A percentile compares a stretch with the other conserved stretches of the same genome.
Evolutionary conservation across 23 red algal species (phyloP).

Genomic region (Gracilaria caudata): DNA sequence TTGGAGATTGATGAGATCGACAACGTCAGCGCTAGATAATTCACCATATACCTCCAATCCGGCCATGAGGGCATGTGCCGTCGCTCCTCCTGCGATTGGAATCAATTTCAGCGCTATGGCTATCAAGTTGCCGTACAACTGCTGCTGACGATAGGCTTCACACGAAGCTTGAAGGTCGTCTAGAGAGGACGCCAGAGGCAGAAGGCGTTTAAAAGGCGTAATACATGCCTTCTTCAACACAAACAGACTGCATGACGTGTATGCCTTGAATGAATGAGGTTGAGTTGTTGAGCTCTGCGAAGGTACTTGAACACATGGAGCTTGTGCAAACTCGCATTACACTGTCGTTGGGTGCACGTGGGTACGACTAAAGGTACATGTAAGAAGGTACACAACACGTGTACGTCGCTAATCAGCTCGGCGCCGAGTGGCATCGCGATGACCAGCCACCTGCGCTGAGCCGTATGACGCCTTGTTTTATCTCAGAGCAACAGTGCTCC

Average conservation of each 20-base stretch:
- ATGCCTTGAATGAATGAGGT: not conserved
- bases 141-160: not conserved
- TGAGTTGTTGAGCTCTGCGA: not conserved
- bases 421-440: no score
- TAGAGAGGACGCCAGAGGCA: not conserved
- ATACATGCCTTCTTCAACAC: not conserved
- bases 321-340: no score
- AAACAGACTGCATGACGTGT: not conserved
- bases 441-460: no score
- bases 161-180: not conserved
- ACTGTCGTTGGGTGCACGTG: no score
- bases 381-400: no score
- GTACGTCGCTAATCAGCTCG: no score
- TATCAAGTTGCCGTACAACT: not conserved
- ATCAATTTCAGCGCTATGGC: not conserved
- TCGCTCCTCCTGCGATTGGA: constrained; percentile 1
- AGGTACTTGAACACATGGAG: not conserved
- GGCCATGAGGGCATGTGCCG: not conserved
- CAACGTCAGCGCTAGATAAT: not conserved
- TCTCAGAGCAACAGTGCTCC: no score
- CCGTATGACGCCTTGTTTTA: no score
- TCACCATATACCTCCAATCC: not conserved
- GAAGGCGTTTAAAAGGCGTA: not conserved
- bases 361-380: no score
- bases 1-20: no score